Percentiles rank a stretch among this genome's conserved stretches.
phyloP scores from a whole-genome alignment of 2,329 filamentous ascomycete species.

The Nothophaeocryptopus gaeumannii region DNA sequence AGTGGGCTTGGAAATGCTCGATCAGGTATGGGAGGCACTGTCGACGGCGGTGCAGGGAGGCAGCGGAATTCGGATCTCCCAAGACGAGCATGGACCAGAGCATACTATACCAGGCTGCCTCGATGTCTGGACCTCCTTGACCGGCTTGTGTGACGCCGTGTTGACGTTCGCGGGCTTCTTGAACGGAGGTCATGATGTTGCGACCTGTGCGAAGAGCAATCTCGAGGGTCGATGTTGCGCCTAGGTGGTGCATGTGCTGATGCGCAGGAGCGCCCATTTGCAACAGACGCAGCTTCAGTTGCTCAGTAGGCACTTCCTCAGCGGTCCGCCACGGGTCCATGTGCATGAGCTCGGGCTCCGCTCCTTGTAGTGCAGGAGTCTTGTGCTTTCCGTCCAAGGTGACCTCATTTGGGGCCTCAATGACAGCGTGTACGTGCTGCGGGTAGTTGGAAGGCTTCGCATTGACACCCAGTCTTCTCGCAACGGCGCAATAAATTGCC shows the following conservation, averaged over 20 bases:
- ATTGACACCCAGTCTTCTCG: constrained; percentile 68
- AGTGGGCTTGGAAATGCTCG: constrained; percentile 62
- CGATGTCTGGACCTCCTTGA: constrained; percentile 46
- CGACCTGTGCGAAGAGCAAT: constrained; percentile 73
- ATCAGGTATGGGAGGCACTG: constrained; percentile 64
- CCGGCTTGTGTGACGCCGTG: constrained; percentile 27
- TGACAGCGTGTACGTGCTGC: constrained; percentile 78
- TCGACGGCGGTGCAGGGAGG: constrained; percentile 42
- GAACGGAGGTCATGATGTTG: constrained; percentile 75
- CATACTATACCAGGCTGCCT: constrained; percentile 66
- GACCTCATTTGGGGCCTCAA: constrained; percentile 55
- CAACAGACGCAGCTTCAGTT: constrained; percentile 58
- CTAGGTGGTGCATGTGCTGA: constrained; percentile 55
- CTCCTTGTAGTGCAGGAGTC: constrained; percentile 24
- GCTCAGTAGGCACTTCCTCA: constrained; percentile 60
- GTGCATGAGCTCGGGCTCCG: constrained; percentile 55
- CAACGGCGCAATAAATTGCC: constrained; percentile 80
- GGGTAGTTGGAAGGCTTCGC: constrained; percentile 80
- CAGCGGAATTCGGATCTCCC: constrained; percentile 29
- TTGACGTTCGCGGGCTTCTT: constrained; percentile 43
- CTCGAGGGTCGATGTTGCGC: constrained; percentile 61
- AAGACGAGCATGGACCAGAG: constrained; percentile 64
- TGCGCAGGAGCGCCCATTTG: constrained; percentile 43
- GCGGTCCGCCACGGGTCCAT: constrained; percentile 76
- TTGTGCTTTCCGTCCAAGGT: constrained; percentile 39